Percentiles rank a stretch among this genome's conserved stretches.
phyloP scores from a whole-genome alignment of 208 protist species.

The Trypanosoma caninum region DNA sequence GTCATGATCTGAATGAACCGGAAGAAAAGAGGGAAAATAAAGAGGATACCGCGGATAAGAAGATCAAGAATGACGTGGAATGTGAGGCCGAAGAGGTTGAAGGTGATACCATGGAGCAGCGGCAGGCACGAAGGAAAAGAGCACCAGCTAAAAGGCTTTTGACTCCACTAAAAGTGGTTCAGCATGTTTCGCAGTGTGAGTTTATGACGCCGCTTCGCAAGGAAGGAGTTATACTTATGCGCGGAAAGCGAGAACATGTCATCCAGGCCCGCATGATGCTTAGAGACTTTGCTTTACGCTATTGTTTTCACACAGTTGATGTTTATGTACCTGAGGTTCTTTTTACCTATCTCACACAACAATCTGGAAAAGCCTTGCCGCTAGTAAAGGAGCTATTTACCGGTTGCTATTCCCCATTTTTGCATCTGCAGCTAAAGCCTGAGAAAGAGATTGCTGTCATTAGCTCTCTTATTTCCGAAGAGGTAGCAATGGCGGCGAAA shows the following conservation, averaged over 20 bases:
- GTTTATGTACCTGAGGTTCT: constrained; percentile 35
- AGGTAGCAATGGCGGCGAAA: constrained; percentile 26
- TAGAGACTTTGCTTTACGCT: constrained; percentile 37
- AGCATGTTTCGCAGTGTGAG: constrained; percentile 33
- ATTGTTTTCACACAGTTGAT: constrained; percentile 19
- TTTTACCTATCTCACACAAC: constrained; percentile 24
- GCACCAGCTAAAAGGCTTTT: background rate
- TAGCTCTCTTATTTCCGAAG: constrained; percentile 28
- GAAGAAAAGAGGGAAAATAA: no score
- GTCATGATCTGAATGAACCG: no score
- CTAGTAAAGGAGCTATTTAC: constrained; percentile 29
- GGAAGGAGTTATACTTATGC: constrained; percentile 41
- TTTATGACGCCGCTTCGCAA: constrained; percentile 25
- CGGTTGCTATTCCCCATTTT: constrained; percentile 23
- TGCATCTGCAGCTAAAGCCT: constrained; percentile 49
- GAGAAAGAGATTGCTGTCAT: constrained; percentile 22
- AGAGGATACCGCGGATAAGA: no score
- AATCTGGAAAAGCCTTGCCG: constrained; percentile 6
- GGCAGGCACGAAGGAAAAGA: no score
- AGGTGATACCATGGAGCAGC: no score
- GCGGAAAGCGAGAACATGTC: constrained; percentile 29
- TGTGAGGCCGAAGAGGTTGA: background rate
- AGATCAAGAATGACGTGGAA: background rate
- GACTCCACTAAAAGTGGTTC: constrained; percentile 40
- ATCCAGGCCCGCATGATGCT: constrained; percentile 31